Evolutionary conservation across 2,329 filamentous ascomycete species (phyloP).

Genomic region (Diaporthe longicolla): DNA sequence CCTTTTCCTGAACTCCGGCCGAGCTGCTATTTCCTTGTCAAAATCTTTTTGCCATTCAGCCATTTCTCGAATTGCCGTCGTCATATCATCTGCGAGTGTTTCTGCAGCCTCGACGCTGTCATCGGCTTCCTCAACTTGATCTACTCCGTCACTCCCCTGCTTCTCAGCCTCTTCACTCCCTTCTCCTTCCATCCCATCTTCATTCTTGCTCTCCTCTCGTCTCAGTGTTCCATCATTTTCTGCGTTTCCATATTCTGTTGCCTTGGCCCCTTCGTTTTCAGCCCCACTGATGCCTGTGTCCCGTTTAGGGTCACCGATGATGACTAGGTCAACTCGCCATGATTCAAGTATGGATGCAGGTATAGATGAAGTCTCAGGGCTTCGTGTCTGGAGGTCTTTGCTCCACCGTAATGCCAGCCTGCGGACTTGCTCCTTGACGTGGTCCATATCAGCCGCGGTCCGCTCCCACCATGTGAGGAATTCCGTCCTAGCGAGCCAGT

Average conservation of each 20-base stretch:
- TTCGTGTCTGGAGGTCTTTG: not conserved
- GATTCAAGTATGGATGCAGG: not conserved
- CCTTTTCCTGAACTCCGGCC: not conserved
- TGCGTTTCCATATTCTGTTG: not conserved
- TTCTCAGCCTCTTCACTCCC: no score
- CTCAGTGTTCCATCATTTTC: not conserved
- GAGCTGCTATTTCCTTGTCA: not conserved
- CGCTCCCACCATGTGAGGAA: constrained; percentile 11
- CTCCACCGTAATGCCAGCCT: constrained; percentile 10
- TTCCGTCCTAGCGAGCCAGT: constrained; percentile 30
- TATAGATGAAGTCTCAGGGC: not conserved
- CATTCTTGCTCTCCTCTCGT: not conserved
- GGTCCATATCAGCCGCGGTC: not conserved
- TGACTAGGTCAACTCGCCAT: not conserved
- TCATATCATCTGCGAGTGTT: not conserved
- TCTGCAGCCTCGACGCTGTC: not conserved
- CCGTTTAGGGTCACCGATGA: not conserved
- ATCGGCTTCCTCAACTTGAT: not conserved
- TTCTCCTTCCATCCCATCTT: not conserved
- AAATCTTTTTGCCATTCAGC: not conserved
- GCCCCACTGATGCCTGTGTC: no score
- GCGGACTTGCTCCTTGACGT: constrained; percentile 5
- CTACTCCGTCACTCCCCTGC: not conserved
- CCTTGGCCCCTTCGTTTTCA: no score
- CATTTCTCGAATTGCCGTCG: not conserved